These are phyloP conservation scores for Cephalotrichum gorgonifer DNA, from an alignment of 2,329 filamentous ascomycete species.

Conservation along the genomic window DNA sequence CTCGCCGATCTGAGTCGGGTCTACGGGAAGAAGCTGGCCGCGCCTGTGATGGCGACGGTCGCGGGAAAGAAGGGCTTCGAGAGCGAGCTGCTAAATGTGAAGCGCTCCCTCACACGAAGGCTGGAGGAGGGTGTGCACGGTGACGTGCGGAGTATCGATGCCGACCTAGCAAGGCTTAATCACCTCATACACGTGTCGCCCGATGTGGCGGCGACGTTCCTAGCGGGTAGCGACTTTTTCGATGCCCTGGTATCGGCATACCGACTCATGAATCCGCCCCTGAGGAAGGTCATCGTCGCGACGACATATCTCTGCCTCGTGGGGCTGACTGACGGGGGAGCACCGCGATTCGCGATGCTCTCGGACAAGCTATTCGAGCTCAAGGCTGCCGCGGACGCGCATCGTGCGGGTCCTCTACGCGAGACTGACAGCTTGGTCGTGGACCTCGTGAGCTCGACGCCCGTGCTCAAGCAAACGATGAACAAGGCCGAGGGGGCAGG, in stretches of 20 bases:
- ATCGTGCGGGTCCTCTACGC: constrained; percentile 43
- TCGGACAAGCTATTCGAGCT: constrained; percentile 77
- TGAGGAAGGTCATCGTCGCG: constrained; percentile 60
- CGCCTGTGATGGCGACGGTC: constrained; percentile 36
- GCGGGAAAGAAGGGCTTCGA: constrained; percentile 38
- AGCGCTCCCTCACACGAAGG: constrained; percentile 49
- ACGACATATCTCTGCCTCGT: constrained; percentile 66
- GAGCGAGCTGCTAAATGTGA: constrained; percentile 45
- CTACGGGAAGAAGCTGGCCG: constrained; percentile 53
- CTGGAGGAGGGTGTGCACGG: constrained; percentile 52
- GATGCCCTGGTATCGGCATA: constrained; percentile 64
- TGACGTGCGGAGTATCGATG: constrained; percentile 44
- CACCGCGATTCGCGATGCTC: constrained; percentile 63
- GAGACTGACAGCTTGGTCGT: constrained; percentile 65
- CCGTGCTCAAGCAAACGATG: constrained; percentile 55
- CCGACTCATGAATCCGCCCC: constrained; percentile 48
- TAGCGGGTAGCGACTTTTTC: constrained; percentile 79
- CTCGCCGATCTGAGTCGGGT: constrained; percentile 57
- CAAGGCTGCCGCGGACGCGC: constrained; percentile 58
- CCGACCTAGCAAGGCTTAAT: constrained; percentile 47
- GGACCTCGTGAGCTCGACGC: constrained; percentile 72
- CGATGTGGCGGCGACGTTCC: constrained; percentile 49
- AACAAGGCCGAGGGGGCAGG: constrained; percentile 39
- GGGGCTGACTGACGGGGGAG: constrained; percentile 55
- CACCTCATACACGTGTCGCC: constrained; percentile 53